These are phyloP conservation scores for Thymus mandschuricus DNA, from an alignment of 257 asterid genomes.

Conservation along the genomic window DNA sequence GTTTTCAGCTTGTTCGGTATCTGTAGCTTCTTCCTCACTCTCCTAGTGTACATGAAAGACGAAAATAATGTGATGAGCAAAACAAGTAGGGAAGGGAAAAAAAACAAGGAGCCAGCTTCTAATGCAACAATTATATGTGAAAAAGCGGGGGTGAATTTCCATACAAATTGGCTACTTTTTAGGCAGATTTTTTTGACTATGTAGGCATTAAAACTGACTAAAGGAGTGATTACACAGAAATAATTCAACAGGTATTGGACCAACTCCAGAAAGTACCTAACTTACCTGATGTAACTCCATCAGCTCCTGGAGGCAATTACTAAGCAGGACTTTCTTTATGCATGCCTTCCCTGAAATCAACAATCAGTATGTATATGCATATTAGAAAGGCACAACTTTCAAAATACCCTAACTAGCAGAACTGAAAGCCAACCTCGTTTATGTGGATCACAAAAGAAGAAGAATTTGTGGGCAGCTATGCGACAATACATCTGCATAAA, in stretches of 20 bases:
- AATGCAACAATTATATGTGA: constrained; percentile 2
- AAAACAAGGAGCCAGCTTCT: not conserved
- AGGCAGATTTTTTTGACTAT: constrained; percentile 1
- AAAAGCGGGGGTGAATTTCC: constrained; percentile 13
- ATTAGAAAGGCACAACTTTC: constrained; percentile 28
- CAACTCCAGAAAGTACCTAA: constrained; percentile 24
- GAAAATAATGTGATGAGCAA: constrained; percentile 24
- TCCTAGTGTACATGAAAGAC: constrained; percentile 58
- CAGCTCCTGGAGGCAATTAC: constrained; percentile 98
- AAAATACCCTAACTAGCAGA: constrained; percentile 1
- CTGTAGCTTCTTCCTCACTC: constrained; percentile 98
- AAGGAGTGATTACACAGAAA: not conserved
- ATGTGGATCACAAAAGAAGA: constrained; percentile 98
- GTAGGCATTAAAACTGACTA: constrained; percentile 13
- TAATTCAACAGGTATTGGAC: constrained; percentile 1
- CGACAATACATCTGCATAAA: constrained; percentile 98
- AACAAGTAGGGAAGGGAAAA: constrained; percentile 26
- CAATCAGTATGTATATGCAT: constrained; percentile 22
- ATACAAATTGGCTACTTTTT: not conserved
- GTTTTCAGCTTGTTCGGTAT: constrained; percentile 98
- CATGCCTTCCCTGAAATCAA: constrained; percentile 89
- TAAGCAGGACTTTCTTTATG: constrained; percentile 93
- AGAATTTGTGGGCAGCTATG: constrained; percentile 97
- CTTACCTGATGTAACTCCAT: constrained; percentile 98
- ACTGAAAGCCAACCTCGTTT: constrained; percentile 74